Conservation (phyloP, 371 early-diverging fungal species). For the Haplosporangium sp. region DNA sequence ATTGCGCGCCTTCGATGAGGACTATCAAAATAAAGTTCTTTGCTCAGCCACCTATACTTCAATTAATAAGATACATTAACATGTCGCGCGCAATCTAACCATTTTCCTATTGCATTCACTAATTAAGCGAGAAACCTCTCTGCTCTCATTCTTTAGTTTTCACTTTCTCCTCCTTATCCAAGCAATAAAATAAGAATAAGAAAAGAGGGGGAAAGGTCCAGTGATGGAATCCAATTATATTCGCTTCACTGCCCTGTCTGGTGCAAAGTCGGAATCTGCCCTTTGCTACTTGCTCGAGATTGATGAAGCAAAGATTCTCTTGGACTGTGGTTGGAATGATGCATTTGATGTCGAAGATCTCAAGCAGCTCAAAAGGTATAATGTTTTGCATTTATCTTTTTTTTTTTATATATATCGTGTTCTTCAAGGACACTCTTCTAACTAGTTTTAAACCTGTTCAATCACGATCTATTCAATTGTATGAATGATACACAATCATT, state of each 20-base stretch:
- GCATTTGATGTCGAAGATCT: slow-evolving; percentile 77
- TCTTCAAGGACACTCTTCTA: background rate
- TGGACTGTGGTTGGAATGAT: slow-evolving; percentile 95
- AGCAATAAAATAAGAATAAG: too few relatives aligned
- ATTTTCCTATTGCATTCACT: background rate
- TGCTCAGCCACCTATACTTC: slow-evolving; percentile 8
- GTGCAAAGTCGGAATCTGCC: slow-evolving; percentile 84
- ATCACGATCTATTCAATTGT: background rate
- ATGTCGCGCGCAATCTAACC: background rate
- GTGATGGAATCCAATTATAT: slow-evolving; percentile 53
- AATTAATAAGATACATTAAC: background rate
- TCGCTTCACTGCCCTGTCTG: slow-evolving; percentile 86
- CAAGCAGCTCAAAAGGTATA: slow-evolving; percentile 73
- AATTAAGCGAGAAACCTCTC: too few relatives aligned
- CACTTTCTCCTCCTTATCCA: too few relatives aligned
- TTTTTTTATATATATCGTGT: background rate
- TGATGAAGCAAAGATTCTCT: slow-evolving; percentile 87
- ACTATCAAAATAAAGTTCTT: background rate
- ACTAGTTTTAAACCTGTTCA: background rate
- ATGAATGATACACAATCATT: background rate
- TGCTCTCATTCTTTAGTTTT: too few relatives aligned
- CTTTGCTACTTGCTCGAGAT: slow-evolving; percentile 93
- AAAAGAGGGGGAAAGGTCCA: too few relatives aligned
- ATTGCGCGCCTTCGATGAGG: too few relatives aligned
- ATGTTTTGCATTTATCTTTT: background rate